These are phyloP conservation scores for Rhizopogon roseolus DNA, from an alignment of 768 basidiomycete genomes.

Conservation along the genomic window DNA sequence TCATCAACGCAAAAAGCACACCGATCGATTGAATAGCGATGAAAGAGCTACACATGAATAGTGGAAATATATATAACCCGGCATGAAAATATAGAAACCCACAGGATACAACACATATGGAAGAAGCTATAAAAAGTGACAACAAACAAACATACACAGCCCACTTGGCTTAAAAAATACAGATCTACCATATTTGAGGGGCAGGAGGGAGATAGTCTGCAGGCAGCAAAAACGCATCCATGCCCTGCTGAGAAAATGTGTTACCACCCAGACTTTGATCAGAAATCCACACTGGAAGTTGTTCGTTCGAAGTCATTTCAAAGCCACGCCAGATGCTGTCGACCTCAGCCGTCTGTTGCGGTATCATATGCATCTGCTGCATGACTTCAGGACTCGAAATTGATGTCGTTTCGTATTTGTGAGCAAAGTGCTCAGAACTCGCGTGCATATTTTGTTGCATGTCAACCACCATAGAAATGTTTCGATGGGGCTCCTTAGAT, in stretches of 20 bases:
- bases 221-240: conserved; percentile 82
- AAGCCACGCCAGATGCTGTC: conserved; percentile 77
- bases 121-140: conserved; percentile 13
- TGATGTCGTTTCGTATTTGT: conserved; percentile 47
- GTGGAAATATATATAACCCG: not conserved
- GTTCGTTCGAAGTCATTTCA: conserved; percentile 66
- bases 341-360: conserved; percentile 29
- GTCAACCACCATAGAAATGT: conserved; percentile 44
- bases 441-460: conserved; percentile 29
- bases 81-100: conserved; percentile 13
- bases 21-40: not conserved
- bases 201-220: conserved; percentile 66
- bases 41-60: conserved; percentile 1
- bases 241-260: conserved; percentile 74
- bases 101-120: conserved; percentile 13
- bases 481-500: conserved; percentile 49
- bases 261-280: conserved; percentile 77
- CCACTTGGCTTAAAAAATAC: not conserved
- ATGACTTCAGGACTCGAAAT: conserved; percentile 26
- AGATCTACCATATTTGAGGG: conserved; percentile 68
- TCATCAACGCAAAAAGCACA: not conserved
- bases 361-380: conserved; percentile 24
- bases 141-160: conserved; percentile 3
- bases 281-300: conserved; percentile 82
- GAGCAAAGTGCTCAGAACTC: conserved; percentile 48